Conservation (phyloP, 2,329 filamentous ascomycete species). For the Pseudocercospora crystallina region DNA sequence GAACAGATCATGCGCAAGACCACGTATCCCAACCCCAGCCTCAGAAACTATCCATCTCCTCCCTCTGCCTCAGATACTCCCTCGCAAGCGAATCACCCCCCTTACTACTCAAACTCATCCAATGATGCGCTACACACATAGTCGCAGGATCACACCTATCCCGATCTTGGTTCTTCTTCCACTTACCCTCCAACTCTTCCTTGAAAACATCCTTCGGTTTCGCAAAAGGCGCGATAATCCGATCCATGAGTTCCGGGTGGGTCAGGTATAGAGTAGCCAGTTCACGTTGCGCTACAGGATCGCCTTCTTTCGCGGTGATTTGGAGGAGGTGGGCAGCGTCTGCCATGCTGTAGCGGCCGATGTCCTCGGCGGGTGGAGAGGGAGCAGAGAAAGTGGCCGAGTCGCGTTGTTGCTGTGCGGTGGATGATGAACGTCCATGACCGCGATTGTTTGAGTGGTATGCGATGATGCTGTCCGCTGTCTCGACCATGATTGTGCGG, state of each 20-base stretch:
- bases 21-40: background rate
- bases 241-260: conserved; percentile 77
- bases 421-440: conserved; percentile 33
- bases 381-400: conserved; percentile 32
- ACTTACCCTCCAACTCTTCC: conserved; percentile 72
- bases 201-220: conserved; percentile 88
- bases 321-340: conserved; percentile 89
- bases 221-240: conserved; percentile 79
- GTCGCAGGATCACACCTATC: conserved; percentile 75
- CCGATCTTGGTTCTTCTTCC: conserved; percentile 58
- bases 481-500: conserved; percentile 78
- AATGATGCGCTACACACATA: conserved; percentile 94
- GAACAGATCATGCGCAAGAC: background rate
- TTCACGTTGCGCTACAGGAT: conserved; percentile 85
- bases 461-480: conserved; percentile 67
- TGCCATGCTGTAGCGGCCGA: conserved; percentile 67
- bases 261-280: conserved; percentile 91
- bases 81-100: conserved; percentile 85
- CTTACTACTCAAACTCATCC: conserved; percentile 87
- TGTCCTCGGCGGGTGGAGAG: conserved; percentile 30
- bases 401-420: conserved; percentile 35
- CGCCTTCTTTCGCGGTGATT: conserved; percentile 90
- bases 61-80: conserved; percentile 73
- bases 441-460: conserved; percentile 66
- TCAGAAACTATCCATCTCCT: conserved; percentile 56